Base-by-base conservation (phyloP, 1,139 yeast species). In the Debaryomyces nepalensis region DNA sequence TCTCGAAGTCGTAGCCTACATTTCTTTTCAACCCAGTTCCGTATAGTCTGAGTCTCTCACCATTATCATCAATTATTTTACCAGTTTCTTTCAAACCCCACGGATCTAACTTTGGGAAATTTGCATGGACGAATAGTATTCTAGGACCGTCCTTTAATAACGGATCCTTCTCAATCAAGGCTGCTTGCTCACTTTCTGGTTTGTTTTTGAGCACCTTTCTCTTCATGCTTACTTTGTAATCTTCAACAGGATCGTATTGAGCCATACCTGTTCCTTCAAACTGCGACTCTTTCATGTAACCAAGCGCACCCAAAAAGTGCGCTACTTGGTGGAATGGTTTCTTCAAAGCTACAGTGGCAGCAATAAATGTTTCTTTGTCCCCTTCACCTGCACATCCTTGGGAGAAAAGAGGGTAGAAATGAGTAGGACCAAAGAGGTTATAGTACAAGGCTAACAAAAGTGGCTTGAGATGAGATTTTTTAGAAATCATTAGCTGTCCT, bases 341-440 rank as follows among this genome's bases (percentile, higher is more conserved):
- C 6, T 69, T 66, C 42, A 84, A 64, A 2, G 85, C 87, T 34
- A 77, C 76, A 0, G 95, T 84, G 0, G 93, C 91, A 0, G 96
- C 91, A 41, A 87, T 68, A 56, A 87, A 89, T 0, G 96, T 87
- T 58, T 89, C 97, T 59, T 88, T 89, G 61, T 89, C 96, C 47
- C 96, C 96, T 66, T 87, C 95, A 33, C 97, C 96, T 44, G 83
- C 86, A 0, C 87, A 81, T 10, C 91, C 91, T 64, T 88, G 96
- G 0, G 93, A 83, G 42, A 89, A 77, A 36, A 89, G 73, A n/a
- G 95, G 95, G 61, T 88, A 89, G 58, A 77, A 89, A 65, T 82
- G 81, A 12, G 77, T 75, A 4, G 93, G 95, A 0, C 96, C 96
- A 57, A 80, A 84, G 30, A 86, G 63, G 57, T 88, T 89, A 64